A percentile compares a stretch with the other conserved stretches of the same genome.
These are phyloP conservation scores for Exserohilum turcica DNA, from an alignment of 2,329 filamentous ascomycete genomes.

Conservation along the genomic window DNA sequence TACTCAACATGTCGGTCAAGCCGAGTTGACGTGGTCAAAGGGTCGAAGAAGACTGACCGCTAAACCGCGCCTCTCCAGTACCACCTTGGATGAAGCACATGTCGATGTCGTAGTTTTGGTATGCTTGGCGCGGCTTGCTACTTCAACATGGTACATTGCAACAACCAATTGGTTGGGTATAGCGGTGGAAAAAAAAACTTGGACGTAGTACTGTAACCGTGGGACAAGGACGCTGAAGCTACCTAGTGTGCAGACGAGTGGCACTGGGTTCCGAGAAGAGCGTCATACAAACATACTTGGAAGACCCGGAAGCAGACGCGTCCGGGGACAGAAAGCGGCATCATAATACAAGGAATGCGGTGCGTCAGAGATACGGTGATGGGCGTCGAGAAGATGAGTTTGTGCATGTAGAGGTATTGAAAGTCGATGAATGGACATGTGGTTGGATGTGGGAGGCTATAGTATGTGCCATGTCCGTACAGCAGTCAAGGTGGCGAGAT, in stretches of 20 bases:
- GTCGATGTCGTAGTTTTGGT: conserved; percentile 2
- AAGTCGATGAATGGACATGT: not conserved
- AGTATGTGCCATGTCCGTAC: no score
- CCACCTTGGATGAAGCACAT: conserved; percentile 7
- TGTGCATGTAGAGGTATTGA: not conserved
- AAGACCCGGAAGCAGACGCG: not conserved
- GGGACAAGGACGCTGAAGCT: conserved; percentile 12
- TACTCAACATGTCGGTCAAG: conserved; percentile 10
- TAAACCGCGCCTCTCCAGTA: conserved; percentile 6
- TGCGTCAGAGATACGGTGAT: not conserved
- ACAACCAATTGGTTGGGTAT: conserved; percentile 7
- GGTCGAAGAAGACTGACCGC: conserved; percentile 7
- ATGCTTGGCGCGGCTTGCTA: conserved; percentile 12
- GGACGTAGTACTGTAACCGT: conserved; percentile 20
- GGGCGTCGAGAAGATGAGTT: not conserved
- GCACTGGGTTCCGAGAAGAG: conserved; percentile 3
- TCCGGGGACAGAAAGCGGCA: not conserved
- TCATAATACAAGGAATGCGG: conserved; percentile 3
- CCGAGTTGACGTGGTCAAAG: conserved; percentile 14
- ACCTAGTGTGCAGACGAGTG: conserved; percentile 4
- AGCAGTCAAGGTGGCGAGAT: no score
- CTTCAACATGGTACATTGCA: not conserved
- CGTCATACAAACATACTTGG: conserved; percentile 3
- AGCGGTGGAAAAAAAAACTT: conserved; percentile 21
- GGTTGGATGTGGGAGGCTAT: no score